Percentiles rank a stretch among this genome's conserved stretches.
These are phyloP conservation scores for Fraxinus anomala DNA, from an alignment of 257 asterid species.

Conservation along the genomic window DNA sequence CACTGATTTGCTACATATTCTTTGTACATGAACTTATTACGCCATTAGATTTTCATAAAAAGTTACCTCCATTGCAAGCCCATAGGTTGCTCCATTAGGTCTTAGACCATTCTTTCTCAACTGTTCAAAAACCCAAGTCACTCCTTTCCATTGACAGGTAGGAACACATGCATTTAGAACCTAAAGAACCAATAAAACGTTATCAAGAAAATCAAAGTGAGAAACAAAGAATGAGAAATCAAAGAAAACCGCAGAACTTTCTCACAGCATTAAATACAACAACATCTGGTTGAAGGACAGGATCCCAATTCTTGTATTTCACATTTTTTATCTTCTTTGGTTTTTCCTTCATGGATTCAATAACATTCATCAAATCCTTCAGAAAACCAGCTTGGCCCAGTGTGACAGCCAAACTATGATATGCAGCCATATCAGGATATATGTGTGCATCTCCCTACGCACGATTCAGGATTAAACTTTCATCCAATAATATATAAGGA, in stretches of 20 bases:
- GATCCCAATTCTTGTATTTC: slow-evolving; percentile 76
- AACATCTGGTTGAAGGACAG: slow-evolving; percentile 82
- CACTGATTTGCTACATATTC: slow-evolving; percentile 2
- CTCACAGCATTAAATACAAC: slow-evolving; percentile 90
- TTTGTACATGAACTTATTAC: slow-evolving; percentile 11
- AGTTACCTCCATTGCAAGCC: slow-evolving; percentile 96
- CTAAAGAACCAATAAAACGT: slow-evolving; percentile 41
- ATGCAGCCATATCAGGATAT: slow-evolving; percentile 97
- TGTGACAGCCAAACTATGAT: slow-evolving; percentile 76
- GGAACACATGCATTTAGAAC: slow-evolving; percentile 91
- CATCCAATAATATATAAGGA: slow-evolving; percentile 26
- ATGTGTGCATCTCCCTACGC: slow-evolving; percentile 69
- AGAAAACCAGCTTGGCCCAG: slow-evolving; percentile 89
- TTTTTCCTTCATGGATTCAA: slow-evolving; percentile 74
- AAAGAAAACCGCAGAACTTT: slow-evolving; percentile 20
- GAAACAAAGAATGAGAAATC: slow-evolving; percentile 13
- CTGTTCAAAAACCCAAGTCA: slow-evolving; percentile 91
- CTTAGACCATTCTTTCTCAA: slow-evolving; percentile 71
- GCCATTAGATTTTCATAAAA: slow-evolving; percentile 8
- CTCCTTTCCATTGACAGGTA: slow-evolving; percentile 91
- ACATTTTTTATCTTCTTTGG: slow-evolving; percentile 61
- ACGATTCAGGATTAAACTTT: slow-evolving; percentile 20
- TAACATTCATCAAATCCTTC: slow-evolving; percentile 71
- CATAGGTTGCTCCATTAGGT: slow-evolving; percentile 94
- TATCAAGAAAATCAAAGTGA: slow-evolving; percentile 20